These are phyloP conservation scores for Xerocomellus intermedius DNA, from an alignment of 768 basidiomycete species.

Conservation along the genomic window DNA sequence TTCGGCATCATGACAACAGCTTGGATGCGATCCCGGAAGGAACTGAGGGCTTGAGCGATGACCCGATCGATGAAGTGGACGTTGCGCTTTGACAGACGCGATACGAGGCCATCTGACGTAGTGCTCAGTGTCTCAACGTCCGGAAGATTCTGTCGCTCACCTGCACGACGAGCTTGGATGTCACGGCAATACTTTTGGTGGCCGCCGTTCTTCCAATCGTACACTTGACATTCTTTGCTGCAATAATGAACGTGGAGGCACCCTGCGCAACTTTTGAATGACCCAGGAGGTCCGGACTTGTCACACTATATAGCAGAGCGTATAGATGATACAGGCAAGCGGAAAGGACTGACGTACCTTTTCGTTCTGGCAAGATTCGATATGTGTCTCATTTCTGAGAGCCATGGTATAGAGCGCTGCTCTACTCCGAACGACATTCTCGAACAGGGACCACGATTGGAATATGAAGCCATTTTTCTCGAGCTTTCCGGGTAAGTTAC, in stretches of 20 bases:
- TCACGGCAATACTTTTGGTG: constrained; percentile 27
- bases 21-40: constrained; percentile 19
- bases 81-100: constrained; percentile 22
- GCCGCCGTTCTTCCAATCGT: constrained; percentile 30
- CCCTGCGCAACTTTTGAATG: constrained; percentile 27
- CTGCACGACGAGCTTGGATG: constrained; percentile 26
- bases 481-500: constrained; percentile 12
- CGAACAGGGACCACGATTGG: constrained; percentile 22
- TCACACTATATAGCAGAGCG: constrained; percentile 15
- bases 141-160: constrained; percentile 9
- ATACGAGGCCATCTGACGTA: constrained; percentile 19
- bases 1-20: not conserved
- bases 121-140: not conserved
- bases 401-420: constrained; percentile 7
- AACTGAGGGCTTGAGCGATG: constrained; percentile 18
- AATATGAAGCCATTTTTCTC: constrained; percentile 15
- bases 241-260: constrained; percentile 32
- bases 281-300: constrained; percentile 25
- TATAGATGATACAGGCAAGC: not conserved
- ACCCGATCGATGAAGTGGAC: constrained; percentile 26
- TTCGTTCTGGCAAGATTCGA: constrained; percentile 26
- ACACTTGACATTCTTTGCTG: constrained; percentile 30
- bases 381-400: constrained; percentile 10
- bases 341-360: constrained; percentile 14
- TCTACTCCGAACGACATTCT: constrained; percentile 18